Conservation (phyloP, 2,329 filamentous ascomycete species). For the Dothidotthia symphoricarpi region DNA sequence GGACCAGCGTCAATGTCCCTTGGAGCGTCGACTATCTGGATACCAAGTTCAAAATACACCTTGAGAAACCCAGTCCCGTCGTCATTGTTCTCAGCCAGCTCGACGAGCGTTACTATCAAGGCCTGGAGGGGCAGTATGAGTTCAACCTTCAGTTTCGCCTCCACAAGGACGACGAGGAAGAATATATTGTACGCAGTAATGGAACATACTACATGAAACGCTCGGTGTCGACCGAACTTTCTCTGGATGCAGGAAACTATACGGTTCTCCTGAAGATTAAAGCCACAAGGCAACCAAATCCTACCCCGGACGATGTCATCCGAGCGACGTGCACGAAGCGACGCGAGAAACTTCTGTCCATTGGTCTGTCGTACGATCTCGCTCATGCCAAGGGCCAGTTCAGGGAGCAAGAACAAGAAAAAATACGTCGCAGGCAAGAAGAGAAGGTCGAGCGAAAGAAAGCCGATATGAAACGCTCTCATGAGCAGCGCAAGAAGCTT, state of each 20-base stretch:
- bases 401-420: conserved; percentile 51
- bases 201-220: conserved; percentile 64
- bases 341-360: conserved; percentile 71
- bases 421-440: conserved; percentile 42
- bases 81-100: conserved; percentile 61
- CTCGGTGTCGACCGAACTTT: conserved; percentile 73
- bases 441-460: conserved; percentile 40
- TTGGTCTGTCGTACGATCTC: conserved; percentile 69
- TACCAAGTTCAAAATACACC: conserved; percentile 58
- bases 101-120: conserved; percentile 60
- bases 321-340: conserved; percentile 60
- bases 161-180: conserved; percentile 59
- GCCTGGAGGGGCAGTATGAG: conserved; percentile 56
- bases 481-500: conserved; percentile 36
- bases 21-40: conserved; percentile 62
- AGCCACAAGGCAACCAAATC: conserved; percentile 56
- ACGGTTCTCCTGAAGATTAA: conserved; percentile 73
- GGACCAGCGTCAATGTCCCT: conserved; percentile 59
- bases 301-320: conserved; percentile 66
- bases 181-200: conserved; percentile 59
- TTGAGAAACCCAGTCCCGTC: conserved; percentile 53
- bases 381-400: conserved; percentile 66
- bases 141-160: conserved; percentile 60
- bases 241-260: conserved; percentile 72
- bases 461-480: conserved; percentile 38